phyloP scores from a whole-genome alignment of 2,329 filamentous ascomycete species.

The Clonostachys rhizophaga region DNA sequence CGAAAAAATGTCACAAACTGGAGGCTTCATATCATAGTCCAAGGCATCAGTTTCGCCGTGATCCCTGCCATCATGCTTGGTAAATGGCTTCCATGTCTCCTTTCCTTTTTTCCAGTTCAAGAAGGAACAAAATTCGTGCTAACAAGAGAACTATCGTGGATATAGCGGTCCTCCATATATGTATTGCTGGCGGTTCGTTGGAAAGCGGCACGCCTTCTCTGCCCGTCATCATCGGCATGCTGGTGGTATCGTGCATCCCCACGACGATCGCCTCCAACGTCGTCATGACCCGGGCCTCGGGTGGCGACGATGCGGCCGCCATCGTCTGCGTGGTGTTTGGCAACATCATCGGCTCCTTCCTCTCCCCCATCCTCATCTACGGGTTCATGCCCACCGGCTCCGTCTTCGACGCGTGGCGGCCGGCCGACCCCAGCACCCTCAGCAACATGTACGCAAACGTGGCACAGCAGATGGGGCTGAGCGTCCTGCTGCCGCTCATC shows the following conservation, averaged over 20 bases:
- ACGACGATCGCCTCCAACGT: slow-evolving; percentile 72
- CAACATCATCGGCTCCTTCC: slow-evolving; percentile 64
- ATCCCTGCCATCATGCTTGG: slow-evolving; percentile 60
- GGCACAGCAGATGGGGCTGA: slow-evolving; percentile 64
- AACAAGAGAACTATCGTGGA: neutral
- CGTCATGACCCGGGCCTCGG: slow-evolving; percentile 60
- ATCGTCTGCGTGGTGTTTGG: slow-evolving; percentile 67
- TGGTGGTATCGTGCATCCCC: slow-evolving; percentile 63
- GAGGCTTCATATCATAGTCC: slow-evolving; percentile 63
- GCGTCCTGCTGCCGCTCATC: slow-evolving; percentile 59
- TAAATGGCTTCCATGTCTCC: slow-evolving; percentile 13
- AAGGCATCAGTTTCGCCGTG: slow-evolving; percentile 62
- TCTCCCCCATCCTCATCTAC: slow-evolving; percentile 60
- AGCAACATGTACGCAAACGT: slow-evolving; percentile 60
- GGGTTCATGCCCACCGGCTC: slow-evolving; percentile 49
- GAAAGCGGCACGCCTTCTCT: slow-evolving; percentile 55
- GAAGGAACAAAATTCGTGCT: neutral
- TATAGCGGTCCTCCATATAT: slow-evolving; percentile 38
- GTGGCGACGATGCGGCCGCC: slow-evolving; percentile 61
- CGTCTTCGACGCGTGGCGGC: slow-evolving; percentile 53
- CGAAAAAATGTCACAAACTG: slow-evolving; percentile 58
- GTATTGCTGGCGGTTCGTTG: slow-evolving; percentile 38
- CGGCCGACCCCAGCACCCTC: slow-evolving; percentile 45
- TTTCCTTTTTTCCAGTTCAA: neutral
- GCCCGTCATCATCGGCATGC: slow-evolving; percentile 62